Evolutionary conservation across 225 moss, liverwort and hornwort genomes (phyloP).

Genomic region (Sphagnum tenellum): DNA sequence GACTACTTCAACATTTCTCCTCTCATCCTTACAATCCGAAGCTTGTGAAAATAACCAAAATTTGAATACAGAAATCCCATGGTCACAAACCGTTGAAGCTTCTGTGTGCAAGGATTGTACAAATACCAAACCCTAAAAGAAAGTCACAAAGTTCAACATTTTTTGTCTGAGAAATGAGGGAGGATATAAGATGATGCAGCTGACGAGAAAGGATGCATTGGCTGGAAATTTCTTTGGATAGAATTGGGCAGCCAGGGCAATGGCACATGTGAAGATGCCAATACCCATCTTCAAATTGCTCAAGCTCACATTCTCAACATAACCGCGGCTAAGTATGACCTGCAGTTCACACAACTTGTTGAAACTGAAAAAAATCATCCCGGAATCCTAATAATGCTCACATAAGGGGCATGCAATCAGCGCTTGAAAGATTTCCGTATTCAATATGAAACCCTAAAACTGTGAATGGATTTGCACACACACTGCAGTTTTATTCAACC

Average conservation of each 20-base stretch:
- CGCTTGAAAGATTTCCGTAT: no score
- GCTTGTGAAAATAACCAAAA: no score
- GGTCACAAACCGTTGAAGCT: no score
- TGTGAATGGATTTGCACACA: no score
- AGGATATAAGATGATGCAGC: constrained; percentile 97
- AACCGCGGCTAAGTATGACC: constrained; percentile 80
- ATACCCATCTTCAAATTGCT: constrained; percentile 97
- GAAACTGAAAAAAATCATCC: not conserved
- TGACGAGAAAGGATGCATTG: constrained; percentile 71
- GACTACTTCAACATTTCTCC: constrained; percentile 2
- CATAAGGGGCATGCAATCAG: no score
- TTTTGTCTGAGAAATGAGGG: not conserved
- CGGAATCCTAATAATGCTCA: not conserved
- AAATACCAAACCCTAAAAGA: no score
- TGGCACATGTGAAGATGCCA: constrained; percentile 70
- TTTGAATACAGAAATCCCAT: no score
- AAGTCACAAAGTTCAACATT: no score
- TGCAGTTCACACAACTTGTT: constrained; percentile 22
- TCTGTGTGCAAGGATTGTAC: no score
- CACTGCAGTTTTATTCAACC: no score
- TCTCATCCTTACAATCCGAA: no score
- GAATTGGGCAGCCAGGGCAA: constrained; percentile 87
- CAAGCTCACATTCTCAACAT: constrained; percentile 76
- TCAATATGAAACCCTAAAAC: no score
- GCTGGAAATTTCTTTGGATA: constrained; percentile 98